Evolutionary conservation across 148 eudicot species (phyloP).

Genomic region (Gaultheria prostrata): DNA sequence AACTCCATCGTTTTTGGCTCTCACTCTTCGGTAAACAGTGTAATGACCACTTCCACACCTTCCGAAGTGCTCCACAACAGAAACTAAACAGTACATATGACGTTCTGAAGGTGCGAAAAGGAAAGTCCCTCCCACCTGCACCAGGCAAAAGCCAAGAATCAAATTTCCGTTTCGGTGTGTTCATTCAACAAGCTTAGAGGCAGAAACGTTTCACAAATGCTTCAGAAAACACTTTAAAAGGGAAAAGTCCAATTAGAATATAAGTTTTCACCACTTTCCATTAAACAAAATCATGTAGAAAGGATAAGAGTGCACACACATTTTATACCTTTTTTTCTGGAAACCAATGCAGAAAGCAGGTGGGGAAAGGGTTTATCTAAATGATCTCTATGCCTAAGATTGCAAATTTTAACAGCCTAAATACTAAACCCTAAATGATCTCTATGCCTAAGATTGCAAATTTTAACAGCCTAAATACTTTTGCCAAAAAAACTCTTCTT

Average conservation of each 20-base stretch:
- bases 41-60: constrained; percentile 77
- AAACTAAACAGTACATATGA: constrained; percentile 58
- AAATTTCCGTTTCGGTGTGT: not conserved
- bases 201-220: not conserved
- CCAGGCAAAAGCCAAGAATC: constrained; percentile 5
- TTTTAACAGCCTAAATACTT: not conserved
- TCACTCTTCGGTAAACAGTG: constrained; percentile 71
- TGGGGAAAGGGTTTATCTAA: not conserved
- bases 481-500: not conserved
- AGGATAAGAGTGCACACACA: not conserved
- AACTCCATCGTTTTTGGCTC: constrained; percentile 23
- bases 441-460: not conserved
- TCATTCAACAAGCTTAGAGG: not conserved
- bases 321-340: not conserved
- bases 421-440: not conserved
- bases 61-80: constrained; percentile 88
- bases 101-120: constrained; percentile 18
- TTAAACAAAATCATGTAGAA: not conserved
- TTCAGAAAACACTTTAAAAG: not conserved
- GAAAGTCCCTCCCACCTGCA: constrained; percentile 31
- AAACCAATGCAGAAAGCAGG: not conserved
- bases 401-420: not conserved
- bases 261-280: not conserved
- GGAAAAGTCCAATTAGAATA: not conserved
- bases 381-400: not conserved